These are phyloP conservation scores for Zizania latifolia DNA, from an alignment of 176 grass and related monocot species.

Conservation along the genomic window DNA sequence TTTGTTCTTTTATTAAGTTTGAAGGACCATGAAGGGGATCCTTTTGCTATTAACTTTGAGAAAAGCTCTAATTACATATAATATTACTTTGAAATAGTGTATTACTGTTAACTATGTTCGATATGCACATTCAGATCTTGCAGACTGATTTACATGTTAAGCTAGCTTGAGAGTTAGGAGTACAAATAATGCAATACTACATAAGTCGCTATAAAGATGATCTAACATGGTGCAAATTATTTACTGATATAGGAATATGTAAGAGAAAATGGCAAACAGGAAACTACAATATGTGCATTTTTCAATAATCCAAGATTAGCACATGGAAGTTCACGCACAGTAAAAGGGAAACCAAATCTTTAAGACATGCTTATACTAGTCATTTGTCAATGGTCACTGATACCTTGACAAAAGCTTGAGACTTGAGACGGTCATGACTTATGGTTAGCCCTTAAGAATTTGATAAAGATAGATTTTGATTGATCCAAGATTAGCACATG, in stretches of 20 bases:
- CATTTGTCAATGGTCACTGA: neutral
- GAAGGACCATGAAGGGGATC: neutral
- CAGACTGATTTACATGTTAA: neutral
- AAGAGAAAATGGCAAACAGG: neutral
- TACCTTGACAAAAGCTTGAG: neutral
- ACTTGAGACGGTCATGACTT: neutral
- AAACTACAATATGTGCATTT: neutral
- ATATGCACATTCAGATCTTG: neutral
- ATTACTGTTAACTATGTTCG: neutral
- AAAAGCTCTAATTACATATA: neutral
- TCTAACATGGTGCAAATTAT: neutral
- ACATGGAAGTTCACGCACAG: neutral
- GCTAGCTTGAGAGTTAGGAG: neutral
- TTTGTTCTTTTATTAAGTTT: neutral
- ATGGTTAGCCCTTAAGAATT: neutral
- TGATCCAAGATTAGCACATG: neutral
- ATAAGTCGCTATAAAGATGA: neutral
- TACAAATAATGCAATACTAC: neutral
- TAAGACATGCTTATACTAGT: neutral
- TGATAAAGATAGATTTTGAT: neutral
- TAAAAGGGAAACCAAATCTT: neutral
- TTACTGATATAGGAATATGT: neutral
- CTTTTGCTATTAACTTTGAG: neutral
- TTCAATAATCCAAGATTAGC: neutral
- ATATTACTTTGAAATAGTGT: neutral